phyloP scores from a whole-genome alignment of 495 filamentous ascomycete species.

The Friedmanniomyces simplex region DNA sequence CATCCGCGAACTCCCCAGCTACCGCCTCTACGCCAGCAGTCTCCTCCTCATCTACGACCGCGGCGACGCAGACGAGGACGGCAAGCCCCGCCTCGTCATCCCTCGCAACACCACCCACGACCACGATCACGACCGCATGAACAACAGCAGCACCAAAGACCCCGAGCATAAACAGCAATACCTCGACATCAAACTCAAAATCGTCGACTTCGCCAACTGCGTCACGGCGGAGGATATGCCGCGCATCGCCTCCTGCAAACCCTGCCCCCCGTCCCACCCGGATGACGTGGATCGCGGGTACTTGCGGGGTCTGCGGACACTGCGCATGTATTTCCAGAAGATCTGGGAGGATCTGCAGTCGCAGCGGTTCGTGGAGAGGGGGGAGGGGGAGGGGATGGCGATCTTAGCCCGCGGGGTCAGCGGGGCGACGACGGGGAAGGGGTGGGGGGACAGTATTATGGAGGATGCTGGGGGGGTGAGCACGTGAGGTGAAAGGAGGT shows the following conservation, averaged over 20 bases:
- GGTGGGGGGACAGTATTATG: constrained; percentile 24
- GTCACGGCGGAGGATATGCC: constrained; percentile 68
- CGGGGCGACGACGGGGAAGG: constrained; percentile 24
- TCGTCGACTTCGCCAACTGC: constrained; percentile 97
- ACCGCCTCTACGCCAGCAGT: constrained; percentile 93
- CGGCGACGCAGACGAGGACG: constrained; percentile 33
- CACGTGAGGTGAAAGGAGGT: constrained; percentile 5
- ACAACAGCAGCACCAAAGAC: constrained; percentile 30
- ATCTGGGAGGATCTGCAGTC: constrained; percentile 71
- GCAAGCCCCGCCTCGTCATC: constrained; percentile 23
- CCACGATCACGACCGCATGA: constrained; percentile 38
- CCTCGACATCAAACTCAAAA: constrained; percentile 75
- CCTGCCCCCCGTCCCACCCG: constrained; percentile 74
- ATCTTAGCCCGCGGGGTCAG: constrained; percentile 20
- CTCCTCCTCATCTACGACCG: constrained; percentile 91
- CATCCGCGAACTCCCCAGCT: constrained; percentile 65
- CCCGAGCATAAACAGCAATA: constrained; percentile 17
- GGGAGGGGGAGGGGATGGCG: constrained; percentile 30
- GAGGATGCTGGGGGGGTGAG: constrained; percentile 29
- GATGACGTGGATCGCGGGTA: constrained; percentile 80
- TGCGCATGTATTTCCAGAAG: constrained; percentile 75
- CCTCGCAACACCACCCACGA: neutral
- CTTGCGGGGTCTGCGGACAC: constrained; percentile 66
- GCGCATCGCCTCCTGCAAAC: constrained; percentile 34
- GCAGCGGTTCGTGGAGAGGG: constrained; percentile 41